Base-by-base conservation (phyloP, 2,329 filamentous ascomycete genomes). In the Karstenula rhodostoma region DNA sequence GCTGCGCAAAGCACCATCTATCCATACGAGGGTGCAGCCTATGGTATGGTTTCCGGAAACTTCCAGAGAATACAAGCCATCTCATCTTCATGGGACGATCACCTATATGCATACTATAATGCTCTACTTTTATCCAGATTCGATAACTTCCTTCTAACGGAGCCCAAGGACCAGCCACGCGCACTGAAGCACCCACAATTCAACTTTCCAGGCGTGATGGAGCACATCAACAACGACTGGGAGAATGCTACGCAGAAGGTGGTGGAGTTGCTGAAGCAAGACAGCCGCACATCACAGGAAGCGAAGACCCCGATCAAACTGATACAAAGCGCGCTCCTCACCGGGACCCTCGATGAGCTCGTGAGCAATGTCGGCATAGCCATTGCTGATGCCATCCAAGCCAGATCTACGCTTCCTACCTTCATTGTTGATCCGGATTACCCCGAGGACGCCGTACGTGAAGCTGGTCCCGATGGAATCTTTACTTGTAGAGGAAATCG, bases 11-110 rank as follows among this genome's bases (percentile, higher is more conserved):
- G 88, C 2, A 87, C 87, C 27, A 86, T 86, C 0, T 89, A 91
- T 68, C 87, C 90, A 54, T 94, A 93, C 71, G 93, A 99, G 79
- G 87, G 89, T 57, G 95, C 94, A 19, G 93, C 97, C 0, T 97
- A 97, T 73, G 94, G 93, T 29, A 80, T 97, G 13, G 84, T 99
- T n/a, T 90, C 91, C 44, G 95, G 95, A 52, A 93, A 97, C 72
- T 85, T 93, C 52, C 81, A 86, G 40, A 91, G 90, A 54, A 92
- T 96, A 12, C 88, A 92, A 72, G 87, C 87, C 65, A 88, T 94
- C 42, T 93, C 92, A 73, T 84, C 86, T 53, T 88, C 85, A 23
- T 96, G 93, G 90, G 92, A 97, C 67, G 94, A 98, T 72, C 88
- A 90, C 69, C 84, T 97, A 19, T 97, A 95, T 76, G 89, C 90